phyloP scores from a whole-genome alignment of 2,329 filamentous ascomycete species.

The Diaporthe capsici region DNA sequence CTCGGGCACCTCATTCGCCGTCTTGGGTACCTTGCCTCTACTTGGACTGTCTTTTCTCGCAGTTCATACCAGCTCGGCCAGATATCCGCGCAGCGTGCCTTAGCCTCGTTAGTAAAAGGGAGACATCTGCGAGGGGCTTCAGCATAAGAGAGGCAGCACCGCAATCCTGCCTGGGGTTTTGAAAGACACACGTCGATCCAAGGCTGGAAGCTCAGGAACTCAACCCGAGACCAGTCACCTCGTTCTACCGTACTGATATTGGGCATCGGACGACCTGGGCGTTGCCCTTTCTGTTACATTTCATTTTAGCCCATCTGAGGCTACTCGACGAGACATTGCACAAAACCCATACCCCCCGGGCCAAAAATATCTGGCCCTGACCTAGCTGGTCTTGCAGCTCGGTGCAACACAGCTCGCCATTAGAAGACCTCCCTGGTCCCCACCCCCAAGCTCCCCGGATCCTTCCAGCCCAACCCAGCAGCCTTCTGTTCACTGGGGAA shows the following conservation, averaged over 20 bases:
- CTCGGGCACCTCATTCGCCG: conserved; percentile 34
- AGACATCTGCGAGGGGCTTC: conserved; percentile 16
- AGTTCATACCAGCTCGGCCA: conserved; percentile 39
- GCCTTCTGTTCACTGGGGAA: conserved; percentile 33
- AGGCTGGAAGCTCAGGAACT: conserved; percentile 24
- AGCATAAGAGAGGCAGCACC: conserved; percentile 27
- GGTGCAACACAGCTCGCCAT: conserved; percentile 40
- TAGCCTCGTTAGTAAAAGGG: conserved; percentile 29
- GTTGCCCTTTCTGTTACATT: conserved; percentile 37
- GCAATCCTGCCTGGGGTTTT: conserved; percentile 25
- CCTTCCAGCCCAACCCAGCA: conserved; percentile 40
- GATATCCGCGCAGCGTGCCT: conserved; percentile 36
- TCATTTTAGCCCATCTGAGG: conserved; percentile 37
- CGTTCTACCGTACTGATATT: conserved; percentile 12
- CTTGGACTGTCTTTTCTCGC: conserved; percentile 38
- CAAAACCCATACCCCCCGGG: conserved; percentile 30
- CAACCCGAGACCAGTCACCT: conserved; percentile 31
- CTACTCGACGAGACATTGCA: conserved; percentile 33
- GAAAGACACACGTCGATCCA: conserved; percentile 30
- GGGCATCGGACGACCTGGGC: conserved; percentile 25
- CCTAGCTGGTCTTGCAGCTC: conserved; percentile 41
- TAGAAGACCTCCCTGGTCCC: conserved; percentile 43
- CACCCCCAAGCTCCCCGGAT: conserved; percentile 41
- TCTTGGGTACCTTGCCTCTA: conserved; percentile 38
- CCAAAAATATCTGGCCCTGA: conserved; percentile 39